These are phyloP conservation scores for Ceratobasidium sp. DNA, from an alignment of 1,284 basidiomycete genomes.

Conservation along the genomic window DNA sequence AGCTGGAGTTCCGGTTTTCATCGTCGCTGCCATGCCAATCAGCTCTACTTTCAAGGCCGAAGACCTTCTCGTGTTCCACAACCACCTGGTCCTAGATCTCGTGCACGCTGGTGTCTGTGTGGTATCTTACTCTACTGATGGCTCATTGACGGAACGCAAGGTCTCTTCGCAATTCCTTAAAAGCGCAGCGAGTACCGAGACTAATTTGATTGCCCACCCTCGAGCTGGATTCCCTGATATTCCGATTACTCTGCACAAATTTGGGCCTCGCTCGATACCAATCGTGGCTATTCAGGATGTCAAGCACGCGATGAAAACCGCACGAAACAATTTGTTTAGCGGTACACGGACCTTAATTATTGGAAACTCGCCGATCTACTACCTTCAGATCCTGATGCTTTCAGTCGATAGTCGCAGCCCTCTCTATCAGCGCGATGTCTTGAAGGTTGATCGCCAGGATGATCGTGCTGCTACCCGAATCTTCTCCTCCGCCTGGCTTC, in stretches of 20 bases:
- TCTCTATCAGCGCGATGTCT: conserved; percentile 58
- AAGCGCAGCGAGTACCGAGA: conserved; percentile 20
- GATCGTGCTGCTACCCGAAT: conserved; percentile 60
- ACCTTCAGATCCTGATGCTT: conserved; percentile 51
- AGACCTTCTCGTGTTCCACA: background rate
- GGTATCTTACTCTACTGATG: conserved; percentile 55
- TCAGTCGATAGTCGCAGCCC: conserved; percentile 50
- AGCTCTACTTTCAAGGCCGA: conserved; percentile 48
- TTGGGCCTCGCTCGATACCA: conserved; percentile 39
- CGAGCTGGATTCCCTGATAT: background rate
- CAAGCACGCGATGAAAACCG: conserved; percentile 57
- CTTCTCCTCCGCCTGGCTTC: conserved; percentile 55
- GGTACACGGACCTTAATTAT: conserved; percentile 54
- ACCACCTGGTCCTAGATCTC: conserved; percentile 30
- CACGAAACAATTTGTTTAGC: conserved; percentile 56
- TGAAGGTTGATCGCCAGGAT: conserved; percentile 60
- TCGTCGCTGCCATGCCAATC: background rate
- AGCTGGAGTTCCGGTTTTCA: conserved; percentile 37
- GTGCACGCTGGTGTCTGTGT: conserved; percentile 50
- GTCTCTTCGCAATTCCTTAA: conserved; percentile 50
- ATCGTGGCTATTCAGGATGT: conserved; percentile 57
- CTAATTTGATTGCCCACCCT: conserved; percentile 46
- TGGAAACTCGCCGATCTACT: conserved; percentile 52
- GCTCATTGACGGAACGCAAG: conserved; percentile 54
- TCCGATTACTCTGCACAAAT: conserved; percentile 39